phyloP scores from a whole-genome alignment of 2,329 filamentous ascomycete genomes.

The Ambrosiella beaveri region DNA sequence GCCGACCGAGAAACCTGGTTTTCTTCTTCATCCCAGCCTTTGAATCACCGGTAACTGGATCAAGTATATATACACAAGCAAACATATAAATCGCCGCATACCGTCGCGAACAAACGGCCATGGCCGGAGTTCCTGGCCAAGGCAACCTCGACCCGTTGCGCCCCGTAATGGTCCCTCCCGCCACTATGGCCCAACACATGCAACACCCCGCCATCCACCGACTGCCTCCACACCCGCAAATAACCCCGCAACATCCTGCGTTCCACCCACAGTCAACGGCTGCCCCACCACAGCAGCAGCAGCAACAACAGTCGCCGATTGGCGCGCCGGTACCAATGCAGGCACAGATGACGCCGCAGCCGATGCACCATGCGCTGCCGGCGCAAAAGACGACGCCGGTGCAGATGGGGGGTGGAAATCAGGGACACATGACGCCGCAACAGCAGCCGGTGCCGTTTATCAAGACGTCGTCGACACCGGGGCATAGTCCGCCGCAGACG shows the following conservation, averaged over 20 bases:
- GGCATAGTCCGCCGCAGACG: slow-evolving; percentile 4
- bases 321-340: slow-evolving; percentile 1
- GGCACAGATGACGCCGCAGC: slow-evolving; percentile 1
- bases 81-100: too few relatives aligned
- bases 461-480: slow-evolving; percentile 9
- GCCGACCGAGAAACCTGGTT: too few relatives aligned
- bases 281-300: slow-evolving; percentile 1
- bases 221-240: slow-evolving; percentile 15
- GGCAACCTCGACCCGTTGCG: not conserved
- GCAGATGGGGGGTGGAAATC: not conserved
- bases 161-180: slow-evolving; percentile 4
- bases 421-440: slow-evolving; percentile 5
- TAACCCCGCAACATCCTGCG: slow-evolving; percentile 10
- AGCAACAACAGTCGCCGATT: not conserved
- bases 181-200: slow-evolving; percentile 15
- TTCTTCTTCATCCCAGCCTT: too few relatives aligned
- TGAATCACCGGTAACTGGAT: too few relatives aligned
- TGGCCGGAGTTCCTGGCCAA: slow-evolving; percentile 7
- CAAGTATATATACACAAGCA: too few relatives aligned
- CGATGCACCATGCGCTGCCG: not conserved
- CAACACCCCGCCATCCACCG: slow-evolving; percentile 6
- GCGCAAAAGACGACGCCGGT: not conserved
- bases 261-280: slow-evolving; percentile 2
- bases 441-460: slow-evolving; percentile 3
- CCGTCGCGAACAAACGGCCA: not conserved